Conservation (phyloP, 306 rosid genomes). For the Spatholobus suberectus region DNA sequence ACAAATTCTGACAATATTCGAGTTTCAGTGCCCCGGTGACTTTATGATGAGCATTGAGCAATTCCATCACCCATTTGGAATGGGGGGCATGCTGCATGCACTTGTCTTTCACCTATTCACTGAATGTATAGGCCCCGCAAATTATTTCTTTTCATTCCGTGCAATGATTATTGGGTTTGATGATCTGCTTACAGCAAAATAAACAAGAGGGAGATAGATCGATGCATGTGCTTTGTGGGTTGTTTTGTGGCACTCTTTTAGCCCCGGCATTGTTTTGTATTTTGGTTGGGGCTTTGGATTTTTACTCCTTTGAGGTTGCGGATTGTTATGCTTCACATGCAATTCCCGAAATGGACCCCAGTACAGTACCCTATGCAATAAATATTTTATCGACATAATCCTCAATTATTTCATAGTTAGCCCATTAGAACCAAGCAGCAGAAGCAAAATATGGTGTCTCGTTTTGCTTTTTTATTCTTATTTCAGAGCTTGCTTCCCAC, state of each 20-base stretch:
- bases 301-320: constrained; percentile 48
- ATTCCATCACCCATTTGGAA: constrained; percentile 33
- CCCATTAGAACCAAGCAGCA: constrained; percentile 13
- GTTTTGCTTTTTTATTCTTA: constrained; percentile 28
- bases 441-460: constrained; percentile 13
- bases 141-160: constrained; percentile 67
- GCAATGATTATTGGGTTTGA: constrained; percentile 64
- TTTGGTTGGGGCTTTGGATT: constrained; percentile 45
- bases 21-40: constrained; percentile 30
- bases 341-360: constrained; percentile 46
- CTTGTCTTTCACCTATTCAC: constrained; percentile 59
- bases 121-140: constrained; percentile 49
- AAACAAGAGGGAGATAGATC: constrained; percentile 42
- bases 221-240: constrained; percentile 71
- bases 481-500: constrained; percentile 21
- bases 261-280: constrained; percentile 45
- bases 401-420: constrained; percentile 43
- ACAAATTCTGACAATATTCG: constrained; percentile 37
- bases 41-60: constrained; percentile 16
- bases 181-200: constrained; percentile 51
- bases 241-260: constrained; percentile 56
- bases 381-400: constrained; percentile 26
- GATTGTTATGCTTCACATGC: constrained; percentile 52
- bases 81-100: constrained; percentile 28
- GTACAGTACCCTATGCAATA: not conserved